A percentile compares a stretch with the other conserved stretches of the same genome.
Conservation (phyloP, 495 filamentous ascomycete species). For the Neurospora sp. region DNA sequence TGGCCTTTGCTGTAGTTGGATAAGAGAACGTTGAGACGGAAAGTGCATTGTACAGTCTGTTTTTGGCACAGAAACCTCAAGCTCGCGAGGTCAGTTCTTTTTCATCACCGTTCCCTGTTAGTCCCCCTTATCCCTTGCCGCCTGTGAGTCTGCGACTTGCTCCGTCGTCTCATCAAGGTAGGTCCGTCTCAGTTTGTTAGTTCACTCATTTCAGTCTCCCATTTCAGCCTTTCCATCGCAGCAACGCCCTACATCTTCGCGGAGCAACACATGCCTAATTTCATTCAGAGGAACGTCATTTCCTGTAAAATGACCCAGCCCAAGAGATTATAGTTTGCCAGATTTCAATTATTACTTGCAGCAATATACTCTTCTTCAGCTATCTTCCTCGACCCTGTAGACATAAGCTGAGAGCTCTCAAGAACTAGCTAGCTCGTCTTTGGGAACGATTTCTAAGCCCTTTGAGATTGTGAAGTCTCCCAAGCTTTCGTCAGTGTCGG, state of each 20-base stretch:
- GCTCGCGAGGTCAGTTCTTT: background rate
- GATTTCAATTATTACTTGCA: accelerated
- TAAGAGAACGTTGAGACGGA: too few relatives aligned
- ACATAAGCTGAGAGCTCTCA: background rate
- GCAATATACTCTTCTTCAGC: background rate
- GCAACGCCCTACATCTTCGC: background rate
- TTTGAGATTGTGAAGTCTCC: background rate
- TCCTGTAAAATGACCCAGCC: background rate
- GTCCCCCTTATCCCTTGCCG: background rate
- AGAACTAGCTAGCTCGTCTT: background rate
- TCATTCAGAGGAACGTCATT: background rate
- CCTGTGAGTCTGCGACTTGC: background rate
- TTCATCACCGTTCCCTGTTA: background rate
- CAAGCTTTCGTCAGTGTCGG: background rate
- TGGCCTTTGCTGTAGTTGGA: too few relatives aligned
- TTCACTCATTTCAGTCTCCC: background rate
- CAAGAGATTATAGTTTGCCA: accelerated
- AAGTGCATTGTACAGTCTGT: too few relatives aligned
- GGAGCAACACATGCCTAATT: background rate
- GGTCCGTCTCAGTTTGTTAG: background rate
- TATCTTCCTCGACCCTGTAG: background rate
- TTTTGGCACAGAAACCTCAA: too few relatives aligned
- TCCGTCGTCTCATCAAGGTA: background rate
- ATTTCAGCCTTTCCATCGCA: background rate
- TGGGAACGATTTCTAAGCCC: background rate